Evolutionary conservation across 176 grass and related monocot genomes (phyloP).

Genomic region (Aechmea fasciata): DNA sequence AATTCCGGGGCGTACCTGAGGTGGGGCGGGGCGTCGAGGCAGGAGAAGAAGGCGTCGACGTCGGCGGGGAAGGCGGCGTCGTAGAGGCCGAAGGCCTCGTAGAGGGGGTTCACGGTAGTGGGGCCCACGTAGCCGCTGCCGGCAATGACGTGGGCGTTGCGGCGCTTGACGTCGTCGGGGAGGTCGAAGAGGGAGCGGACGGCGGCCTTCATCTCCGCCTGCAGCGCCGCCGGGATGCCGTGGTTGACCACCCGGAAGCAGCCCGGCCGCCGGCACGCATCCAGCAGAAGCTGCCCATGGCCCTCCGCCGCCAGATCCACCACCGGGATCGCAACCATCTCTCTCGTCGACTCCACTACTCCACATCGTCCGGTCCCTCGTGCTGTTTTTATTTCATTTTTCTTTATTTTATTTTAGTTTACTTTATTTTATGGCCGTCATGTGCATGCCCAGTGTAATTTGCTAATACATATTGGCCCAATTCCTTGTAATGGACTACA

Average conservation of each 20-base stretch:
- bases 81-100: constrained; percentile 57
- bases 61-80: constrained; percentile 38
- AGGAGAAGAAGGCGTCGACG: constrained; percentile 56
- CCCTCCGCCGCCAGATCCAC: constrained; percentile 27
- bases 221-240: constrained; percentile 35
- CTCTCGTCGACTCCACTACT: not conserved
- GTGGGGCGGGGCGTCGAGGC: constrained; percentile 41
- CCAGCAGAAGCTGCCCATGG: constrained; percentile 25
- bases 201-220: constrained; percentile 66
- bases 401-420: too few relatives aligned
- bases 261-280: constrained; percentile 31
- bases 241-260: constrained; percentile 62
- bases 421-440: too few relatives aligned
- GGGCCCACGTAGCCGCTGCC: constrained; percentile 63
- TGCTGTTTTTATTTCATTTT: too few relatives aligned
- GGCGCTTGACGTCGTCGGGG: constrained; percentile 61
- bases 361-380: not conserved
- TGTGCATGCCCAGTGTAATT: too few relatives aligned
- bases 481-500: too few relatives aligned
- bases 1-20: constrained; percentile 17
- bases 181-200: constrained; percentile 63
- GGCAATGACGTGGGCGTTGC: constrained; percentile 44
- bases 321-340: constrained; percentile 31
- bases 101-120: constrained; percentile 49
- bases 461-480: too few relatives aligned